Evolutionary conservation across 768 basidiomycete species (phyloP).

Genomic region (Rhizopogon roseolus): DNA sequence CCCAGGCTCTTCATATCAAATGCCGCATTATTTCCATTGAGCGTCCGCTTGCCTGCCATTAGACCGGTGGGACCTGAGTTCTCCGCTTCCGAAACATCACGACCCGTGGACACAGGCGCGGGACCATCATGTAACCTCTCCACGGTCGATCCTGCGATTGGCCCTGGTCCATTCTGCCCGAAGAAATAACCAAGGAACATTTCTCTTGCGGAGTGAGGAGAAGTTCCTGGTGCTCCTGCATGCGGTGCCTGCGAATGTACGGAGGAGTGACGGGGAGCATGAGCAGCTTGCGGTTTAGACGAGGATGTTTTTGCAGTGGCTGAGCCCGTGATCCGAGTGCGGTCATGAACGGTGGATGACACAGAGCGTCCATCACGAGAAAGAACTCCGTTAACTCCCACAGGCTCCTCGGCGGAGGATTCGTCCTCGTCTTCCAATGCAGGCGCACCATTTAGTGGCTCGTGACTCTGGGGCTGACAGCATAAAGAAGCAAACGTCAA

Average conservation of each 20-base stretch:
- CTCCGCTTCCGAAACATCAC: conserved; percentile 60
- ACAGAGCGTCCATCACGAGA: conserved; percentile 63
- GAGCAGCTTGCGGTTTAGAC: conserved; percentile 21
- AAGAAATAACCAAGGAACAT: conserved; percentile 98
- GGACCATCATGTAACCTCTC: conserved; percentile 28
- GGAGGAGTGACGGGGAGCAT: conserved; percentile 31
- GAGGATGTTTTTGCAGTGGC: conserved; percentile 22
- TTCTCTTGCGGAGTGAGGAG: conserved; percentile 66
- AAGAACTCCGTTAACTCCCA: conserved; percentile 48
- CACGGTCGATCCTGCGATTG: conserved; percentile 51
- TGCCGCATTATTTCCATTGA: conserved; percentile 79
- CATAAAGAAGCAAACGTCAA: conserved; percentile 8
- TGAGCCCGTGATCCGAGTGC: conserved; percentile 46
- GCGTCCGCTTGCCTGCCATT: conserved; percentile 57
- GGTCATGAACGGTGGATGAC: conserved; percentile 75
- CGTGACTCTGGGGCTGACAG: conserved; percentile 57
- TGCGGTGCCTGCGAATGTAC: conserved; percentile 31
- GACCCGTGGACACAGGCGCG: conserved; percentile 47
- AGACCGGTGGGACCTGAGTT: conserved; percentile 49
- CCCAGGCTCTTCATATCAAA: conserved; percentile 99
- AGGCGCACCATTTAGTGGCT: conserved; percentile 52
- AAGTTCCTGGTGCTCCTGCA: conserved; percentile 29
- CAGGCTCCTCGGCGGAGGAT: conserved; percentile 51
- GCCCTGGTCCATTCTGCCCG: conserved; percentile 82
- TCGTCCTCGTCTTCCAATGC: conserved; percentile 62